These are phyloP conservation scores for Calonectria ilicicola DNA, from an alignment of 2,329 filamentous ascomycete species.

Conservation along the genomic window DNA sequence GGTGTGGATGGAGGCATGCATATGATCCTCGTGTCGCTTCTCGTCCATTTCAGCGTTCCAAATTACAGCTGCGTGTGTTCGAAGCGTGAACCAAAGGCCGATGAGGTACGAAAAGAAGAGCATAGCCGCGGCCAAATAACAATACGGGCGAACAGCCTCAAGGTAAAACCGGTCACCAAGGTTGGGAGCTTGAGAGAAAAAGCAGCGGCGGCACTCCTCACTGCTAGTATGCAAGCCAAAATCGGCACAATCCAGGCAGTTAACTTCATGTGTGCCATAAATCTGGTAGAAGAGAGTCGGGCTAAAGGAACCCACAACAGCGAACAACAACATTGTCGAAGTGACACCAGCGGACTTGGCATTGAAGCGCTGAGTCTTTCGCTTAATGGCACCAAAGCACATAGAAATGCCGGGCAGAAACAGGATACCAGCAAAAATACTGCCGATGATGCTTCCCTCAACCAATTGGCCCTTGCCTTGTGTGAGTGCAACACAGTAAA, in stretches of 20 bases:
- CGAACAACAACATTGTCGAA: conserved; percentile 97
- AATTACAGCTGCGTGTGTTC: conserved; percentile 96
- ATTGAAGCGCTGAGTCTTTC: conserved; percentile 98
- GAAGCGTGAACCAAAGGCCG: conserved; percentile 92
- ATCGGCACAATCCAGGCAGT: conserved; percentile 77
- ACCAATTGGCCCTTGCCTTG: conserved; percentile 94
- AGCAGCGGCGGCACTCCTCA: conserved; percentile 90
- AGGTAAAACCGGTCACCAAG: conserved; percentile 90
- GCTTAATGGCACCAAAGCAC: conserved; percentile 98
- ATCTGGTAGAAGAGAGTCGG: conserved; percentile 99
- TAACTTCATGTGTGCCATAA: conserved; percentile 96
- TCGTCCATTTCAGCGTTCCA: conserved; percentile 90
- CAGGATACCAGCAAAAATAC: conserved; percentile 95
- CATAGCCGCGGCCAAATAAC: conserved; percentile 85
- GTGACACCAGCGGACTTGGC: conserved; percentile 96
- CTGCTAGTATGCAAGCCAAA: conserved; percentile 52
- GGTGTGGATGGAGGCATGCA: conserved; percentile 50
- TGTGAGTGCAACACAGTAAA: conserved; percentile 93
- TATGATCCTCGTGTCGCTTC: conserved; percentile 73
- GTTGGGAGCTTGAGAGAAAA: conserved; percentile 89
- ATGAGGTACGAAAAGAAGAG: conserved; percentile 95
- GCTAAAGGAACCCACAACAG: conserved; percentile 93
- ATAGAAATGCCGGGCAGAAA: conserved; percentile 96
- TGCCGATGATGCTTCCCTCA: conserved; percentile 96
- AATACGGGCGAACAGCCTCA: conserved; percentile 92